A percentile compares a stretch with the other conserved stretches of the same genome.
Evolutionary conservation across 306 rosid genomes (phyloP).

Genomic region (Pyrus communis): DNA sequence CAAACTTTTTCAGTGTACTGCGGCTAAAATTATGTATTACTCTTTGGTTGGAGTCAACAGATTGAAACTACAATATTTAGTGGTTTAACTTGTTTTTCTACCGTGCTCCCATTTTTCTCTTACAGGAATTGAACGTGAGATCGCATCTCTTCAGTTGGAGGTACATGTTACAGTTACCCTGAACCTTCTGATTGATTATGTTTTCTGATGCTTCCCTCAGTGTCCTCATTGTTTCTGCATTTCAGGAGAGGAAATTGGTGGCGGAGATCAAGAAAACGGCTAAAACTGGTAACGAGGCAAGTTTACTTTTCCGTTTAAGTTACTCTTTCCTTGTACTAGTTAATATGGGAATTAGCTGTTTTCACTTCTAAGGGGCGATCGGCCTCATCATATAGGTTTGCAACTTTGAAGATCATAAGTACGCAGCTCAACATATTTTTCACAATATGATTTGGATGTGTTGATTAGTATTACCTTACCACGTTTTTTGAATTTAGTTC

Average conservation of each 20-base stretch:
- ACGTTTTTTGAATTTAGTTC: neutral
- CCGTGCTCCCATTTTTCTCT: neutral
- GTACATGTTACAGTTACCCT: slow-evolving; percentile 27
- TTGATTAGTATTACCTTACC: neutral
- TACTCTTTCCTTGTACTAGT: neutral
- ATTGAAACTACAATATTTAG: neutral
- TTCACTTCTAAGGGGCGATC: neutral
- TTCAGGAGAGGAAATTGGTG: slow-evolving; percentile 86
- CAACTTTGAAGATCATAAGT: neutral
- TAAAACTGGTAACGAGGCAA: slow-evolving; percentile 92
- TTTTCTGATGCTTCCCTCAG: neutral
- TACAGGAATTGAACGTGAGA: slow-evolving; percentile 89
- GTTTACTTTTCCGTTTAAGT: slow-evolving; percentile 4
- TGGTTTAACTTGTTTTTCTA: neutral
- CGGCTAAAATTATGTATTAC: neutral
- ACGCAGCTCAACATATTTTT: neutral
- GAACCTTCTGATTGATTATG: neutral
- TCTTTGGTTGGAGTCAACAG: neutral
- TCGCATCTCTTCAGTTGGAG: slow-evolving; percentile 84
- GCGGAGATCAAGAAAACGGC: slow-evolving; percentile 88
- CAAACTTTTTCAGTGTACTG: neutral
- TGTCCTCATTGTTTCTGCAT: slow-evolving; percentile 6
- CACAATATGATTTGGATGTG: neutral
- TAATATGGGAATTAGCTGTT: neutral
- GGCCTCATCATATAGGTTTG: neutral